A percentile compares a stretch with the other conserved stretches of the same genome.
Evolutionary conservation across 2,329 filamentous ascomycete species (phyloP).

Genomic region (Fusarium sp.): DNA sequence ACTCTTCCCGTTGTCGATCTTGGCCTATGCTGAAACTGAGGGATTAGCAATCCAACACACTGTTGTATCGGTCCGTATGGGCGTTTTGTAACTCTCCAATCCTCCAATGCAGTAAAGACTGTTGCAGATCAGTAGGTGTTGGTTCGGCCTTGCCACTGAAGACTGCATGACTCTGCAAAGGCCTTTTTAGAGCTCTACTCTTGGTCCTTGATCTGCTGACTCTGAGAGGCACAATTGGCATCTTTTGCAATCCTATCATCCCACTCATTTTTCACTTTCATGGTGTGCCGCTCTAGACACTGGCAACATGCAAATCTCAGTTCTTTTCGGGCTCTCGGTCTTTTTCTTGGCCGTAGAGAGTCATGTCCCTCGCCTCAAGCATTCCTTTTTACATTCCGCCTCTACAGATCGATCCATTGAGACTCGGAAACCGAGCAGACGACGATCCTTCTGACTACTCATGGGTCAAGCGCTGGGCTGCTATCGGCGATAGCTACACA

Average conservation of each 20-base stretch:
- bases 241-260: too few species aligned
- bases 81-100: background rate
- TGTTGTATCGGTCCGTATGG: background rate
- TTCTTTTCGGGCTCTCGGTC: background rate
- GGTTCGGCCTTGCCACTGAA: background rate
- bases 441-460: background rate
- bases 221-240: too few species aligned
- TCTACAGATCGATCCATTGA: too few species aligned
- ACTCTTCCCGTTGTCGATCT: background rate
- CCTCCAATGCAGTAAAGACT: too few species aligned
- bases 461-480: background rate
- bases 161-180: background rate
- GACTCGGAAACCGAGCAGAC: background rate
- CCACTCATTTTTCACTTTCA: too few species aligned
- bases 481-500: background rate
- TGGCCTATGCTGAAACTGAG: background rate
- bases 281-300: too few species aligned
- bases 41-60: background rate
- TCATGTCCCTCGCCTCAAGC: accelerated
- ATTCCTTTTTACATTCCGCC: background rate
- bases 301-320: background rate
- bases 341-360: accelerated
- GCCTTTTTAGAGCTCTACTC: background rate
- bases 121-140: too few species aligned
- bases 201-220: too few species aligned